A percentile compares a stretch with the other conserved stretches of the same genome.
These are phyloP conservation scores for Leccinum boreale DNA, from an alignment of 768 basidiomycete species.

Conservation along the genomic window DNA sequence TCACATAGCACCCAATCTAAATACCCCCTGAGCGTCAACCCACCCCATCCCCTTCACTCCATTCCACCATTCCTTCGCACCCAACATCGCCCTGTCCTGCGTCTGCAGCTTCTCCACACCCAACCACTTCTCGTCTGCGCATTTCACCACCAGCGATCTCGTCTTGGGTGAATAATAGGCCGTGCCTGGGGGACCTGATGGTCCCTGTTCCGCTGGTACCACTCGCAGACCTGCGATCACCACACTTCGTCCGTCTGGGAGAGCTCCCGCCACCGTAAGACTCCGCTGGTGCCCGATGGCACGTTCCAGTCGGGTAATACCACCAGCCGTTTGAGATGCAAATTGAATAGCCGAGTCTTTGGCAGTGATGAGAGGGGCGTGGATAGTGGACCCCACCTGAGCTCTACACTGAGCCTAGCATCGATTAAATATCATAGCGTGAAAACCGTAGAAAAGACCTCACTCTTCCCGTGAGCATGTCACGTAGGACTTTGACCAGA, in stretches of 20 bases:
- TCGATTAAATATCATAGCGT: not conserved
- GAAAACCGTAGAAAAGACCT: slow-evolving; percentile 5
- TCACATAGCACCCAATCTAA: slow-evolving; percentile 14
- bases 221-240: slow-evolving; percentile 19
- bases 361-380: slow-evolving; percentile 43
- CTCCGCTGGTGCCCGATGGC: slow-evolving; percentile 30
- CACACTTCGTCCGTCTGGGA: slow-evolving; percentile 28
- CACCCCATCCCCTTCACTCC: slow-evolving; percentile 44
- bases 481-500: slow-evolving; percentile 66
- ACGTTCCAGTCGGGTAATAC: slow-evolving; percentile 21
- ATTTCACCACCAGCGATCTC: slow-evolving; percentile 49
- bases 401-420: slow-evolving; percentile 46
- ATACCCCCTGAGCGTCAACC: slow-evolving; percentile 15
- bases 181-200: slow-evolving; percentile 35
- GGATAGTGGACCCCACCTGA: slow-evolving; percentile 41
- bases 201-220: slow-evolving; percentile 3
- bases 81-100: slow-evolving; percentile 52
- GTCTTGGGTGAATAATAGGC: slow-evolving; percentile 41
- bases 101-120: slow-evolving; percentile 57
- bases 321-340: slow-evolving; percentile 17
- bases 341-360: slow-evolving; percentile 17
- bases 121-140: slow-evolving; percentile 50
- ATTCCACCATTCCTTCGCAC: slow-evolving; percentile 77
- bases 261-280: slow-evolving; percentile 18
- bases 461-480: slow-evolving; percentile 58